These are phyloP conservation scores for Saccharomycopsis hybrid DNA, from an alignment of 1,139 yeast genomes.

Conservation along the genomic window DNA sequence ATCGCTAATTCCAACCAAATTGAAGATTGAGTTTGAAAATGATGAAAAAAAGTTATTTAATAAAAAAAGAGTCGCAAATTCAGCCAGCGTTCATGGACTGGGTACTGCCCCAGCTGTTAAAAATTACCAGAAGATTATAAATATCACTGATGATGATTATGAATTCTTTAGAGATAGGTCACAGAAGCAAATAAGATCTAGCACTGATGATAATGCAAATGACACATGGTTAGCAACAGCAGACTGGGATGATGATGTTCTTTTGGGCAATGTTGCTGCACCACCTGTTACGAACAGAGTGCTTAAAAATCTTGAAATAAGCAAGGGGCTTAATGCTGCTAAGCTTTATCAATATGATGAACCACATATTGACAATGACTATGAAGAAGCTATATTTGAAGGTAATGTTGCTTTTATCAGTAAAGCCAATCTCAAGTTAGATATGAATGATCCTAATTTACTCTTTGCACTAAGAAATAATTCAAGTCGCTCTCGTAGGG, in stretches of 20 bases:
- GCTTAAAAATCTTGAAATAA: neutral
- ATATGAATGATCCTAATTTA: constrained; percentile 82
- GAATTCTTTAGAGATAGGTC: constrained; percentile 4
- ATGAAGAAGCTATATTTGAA: constrained; percentile 73
- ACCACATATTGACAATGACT: constrained; percentile 41
- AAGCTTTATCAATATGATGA: constrained; percentile 8
- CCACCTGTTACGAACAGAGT: constrained; percentile 1
- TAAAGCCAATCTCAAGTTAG: constrained; percentile 40
- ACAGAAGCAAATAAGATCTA: constrained; percentile 1
- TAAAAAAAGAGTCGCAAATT: neutral
- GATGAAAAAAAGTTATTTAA: constrained; percentile 43
- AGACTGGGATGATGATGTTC: constrained; percentile 75
- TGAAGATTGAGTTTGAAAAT: constrained; percentile 38
- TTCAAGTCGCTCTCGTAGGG: constrained; percentile 15
- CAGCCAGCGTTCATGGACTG: no score
- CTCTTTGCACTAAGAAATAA: constrained; percentile 43
- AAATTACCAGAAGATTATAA: constrained; percentile 3
- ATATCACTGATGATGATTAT: constrained; percentile 8
- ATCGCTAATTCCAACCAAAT: constrained; percentile 47
- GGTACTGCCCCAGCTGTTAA: neutral
- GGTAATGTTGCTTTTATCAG: constrained; percentile 45
- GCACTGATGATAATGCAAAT: constrained; percentile 24
- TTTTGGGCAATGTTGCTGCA: constrained; percentile 35
- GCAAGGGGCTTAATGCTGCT: neutral
- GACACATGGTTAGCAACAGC: constrained; percentile 68